Percentiles rank a stretch among this genome's conserved stretches.
phyloP scores from a whole-genome alignment of 2,329 filamentous ascomycete genomes.

The Cordyceps farinosa region DNA sequence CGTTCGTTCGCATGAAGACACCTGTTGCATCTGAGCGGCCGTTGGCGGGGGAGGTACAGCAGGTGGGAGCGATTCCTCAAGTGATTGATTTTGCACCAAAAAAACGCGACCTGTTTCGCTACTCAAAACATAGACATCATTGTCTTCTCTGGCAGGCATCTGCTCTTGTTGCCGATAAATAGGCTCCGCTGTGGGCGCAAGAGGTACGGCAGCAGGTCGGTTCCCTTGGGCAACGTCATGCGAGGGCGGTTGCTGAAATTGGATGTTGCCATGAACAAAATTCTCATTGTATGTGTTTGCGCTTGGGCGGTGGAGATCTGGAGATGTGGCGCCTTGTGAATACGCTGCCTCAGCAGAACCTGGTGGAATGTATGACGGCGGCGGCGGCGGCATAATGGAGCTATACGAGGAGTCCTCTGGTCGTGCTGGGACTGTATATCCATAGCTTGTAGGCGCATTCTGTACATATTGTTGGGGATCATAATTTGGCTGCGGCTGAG shows the following conservation, averaged over 20 bases:
- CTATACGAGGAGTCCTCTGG: slow-evolving; percentile 7
- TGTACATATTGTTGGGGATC: not conserved
- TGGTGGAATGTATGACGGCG: slow-evolving; percentile 4
- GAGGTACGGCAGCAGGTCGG: not conserved
- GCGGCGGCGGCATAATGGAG: slow-evolving; percentile 11
- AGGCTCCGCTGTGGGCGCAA: not conserved
- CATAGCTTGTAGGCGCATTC: not conserved
- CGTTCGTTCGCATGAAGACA: not conserved
- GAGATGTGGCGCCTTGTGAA: not conserved
- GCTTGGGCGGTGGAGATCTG: not conserved
- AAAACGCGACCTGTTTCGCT: not conserved
- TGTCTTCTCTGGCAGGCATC: not conserved
- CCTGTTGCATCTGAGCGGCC: no score
- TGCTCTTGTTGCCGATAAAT: not conserved
- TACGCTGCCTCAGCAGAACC: not conserved
- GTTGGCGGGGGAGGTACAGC: not conserved
- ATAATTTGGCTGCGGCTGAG: slow-evolving; percentile 6
- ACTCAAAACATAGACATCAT: not conserved
- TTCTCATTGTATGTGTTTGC: not conserved
- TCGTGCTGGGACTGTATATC: not conserved
- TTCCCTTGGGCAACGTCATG: not conserved
- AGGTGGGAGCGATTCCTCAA: not conserved
- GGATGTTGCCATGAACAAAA: not conserved
- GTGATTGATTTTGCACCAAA: not conserved
- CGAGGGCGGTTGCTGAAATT: not conserved